Percentiles rank a stretch among this genome's conserved stretches.
phyloP scores from a whole-genome alignment of 129 eudicot species.

The Solidago caesia region DNA sequence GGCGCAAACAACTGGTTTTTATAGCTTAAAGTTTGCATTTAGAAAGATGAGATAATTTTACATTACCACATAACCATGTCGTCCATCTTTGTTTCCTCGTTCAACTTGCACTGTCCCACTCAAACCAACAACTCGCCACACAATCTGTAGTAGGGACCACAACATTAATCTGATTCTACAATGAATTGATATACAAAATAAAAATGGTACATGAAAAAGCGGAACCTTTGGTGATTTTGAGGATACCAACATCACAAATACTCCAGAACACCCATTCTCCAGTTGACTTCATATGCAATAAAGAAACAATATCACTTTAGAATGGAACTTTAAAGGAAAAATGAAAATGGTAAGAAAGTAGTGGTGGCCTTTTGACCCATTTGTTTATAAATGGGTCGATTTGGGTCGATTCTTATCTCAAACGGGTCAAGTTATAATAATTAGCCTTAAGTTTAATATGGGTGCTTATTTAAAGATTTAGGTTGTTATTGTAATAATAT shows the following conservation, averaged over 20 bases:
- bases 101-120: conserved; percentile 93
- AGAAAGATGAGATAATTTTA: not conserved
- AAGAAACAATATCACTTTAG: conserved; percentile 13
- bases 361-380: not conserved
- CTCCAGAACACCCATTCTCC: conserved; percentile 47
- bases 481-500: not conserved
- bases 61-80: conserved; percentile 76
- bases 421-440: not conserved
- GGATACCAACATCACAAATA: conserved; percentile 43
- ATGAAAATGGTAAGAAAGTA: conserved; percentile 2
- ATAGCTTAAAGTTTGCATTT: not conserved
- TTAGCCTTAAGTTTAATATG: not conserved
- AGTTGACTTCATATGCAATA: conserved; percentile 30
- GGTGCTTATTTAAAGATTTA: not conserved
- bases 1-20: not conserved
- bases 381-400: not conserved
- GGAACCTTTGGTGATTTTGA: conserved; percentile 40
- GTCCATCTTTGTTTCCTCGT: conserved; percentile 71
- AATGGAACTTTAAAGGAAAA: not conserved
- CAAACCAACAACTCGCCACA: conserved; percentile 90
- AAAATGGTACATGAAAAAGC: conserved; percentile 1
- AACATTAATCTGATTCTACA: not conserved
- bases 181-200: not conserved
- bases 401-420: not conserved
- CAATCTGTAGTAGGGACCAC: conserved; percentile 38